A percentile compares a stretch with the other conserved stretches of the same genome.
phyloP scores from a whole-genome alignment of 495 filamentous ascomycete species.

The Penicillium cosmopolitanum region DNA sequence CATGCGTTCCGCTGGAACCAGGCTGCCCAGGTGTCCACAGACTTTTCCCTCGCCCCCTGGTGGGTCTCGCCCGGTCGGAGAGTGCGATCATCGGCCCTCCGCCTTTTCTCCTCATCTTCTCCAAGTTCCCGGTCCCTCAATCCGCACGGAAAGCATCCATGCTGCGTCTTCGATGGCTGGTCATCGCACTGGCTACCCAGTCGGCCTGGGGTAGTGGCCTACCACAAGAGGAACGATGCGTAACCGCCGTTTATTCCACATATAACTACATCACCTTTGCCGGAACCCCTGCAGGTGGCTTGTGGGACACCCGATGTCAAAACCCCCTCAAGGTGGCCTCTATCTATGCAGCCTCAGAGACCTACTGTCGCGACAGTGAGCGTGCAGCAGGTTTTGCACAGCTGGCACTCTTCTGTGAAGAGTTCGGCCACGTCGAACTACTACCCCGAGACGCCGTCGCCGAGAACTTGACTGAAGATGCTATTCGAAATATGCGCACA shows the following conservation, averaged over 20 bases:
- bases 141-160: conserved; percentile 1
- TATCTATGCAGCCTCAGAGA: conserved; percentile 42
- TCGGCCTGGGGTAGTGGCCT: conserved; percentile 17
- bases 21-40: not conserved
- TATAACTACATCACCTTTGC: conserved; percentile 44
- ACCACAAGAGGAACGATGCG: conserved; percentile 39
- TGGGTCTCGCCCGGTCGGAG: conserved; percentile 3
- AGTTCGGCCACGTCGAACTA: conserved; percentile 31
- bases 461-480: conserved; percentile 42
- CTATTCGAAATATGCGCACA: conserved; percentile 34
- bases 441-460: conserved; percentile 37
- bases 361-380: conserved; percentile 37
- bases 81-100: conserved; percentile 20
- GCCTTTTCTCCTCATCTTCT: conserved; percentile 18
- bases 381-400: conserved; percentile 30
- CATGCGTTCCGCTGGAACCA: not conserved
- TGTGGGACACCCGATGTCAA: conserved; percentile 39
- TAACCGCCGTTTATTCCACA: conserved; percentile 40
- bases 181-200: conserved; percentile 11
- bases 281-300: conserved; percentile 24
- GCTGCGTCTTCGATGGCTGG: conserved; percentile 22
- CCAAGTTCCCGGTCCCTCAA: not conserved
- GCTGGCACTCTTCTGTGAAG: conserved; percentile 31
- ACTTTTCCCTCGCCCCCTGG: not conserved
- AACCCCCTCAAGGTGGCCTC: conserved; percentile 40